Percentiles rank a stretch among this genome's conserved stretches.
Evolutionary conservation across 305 asterid species (phyloP).

Genomic region (Fraxinus greggii): DNA sequence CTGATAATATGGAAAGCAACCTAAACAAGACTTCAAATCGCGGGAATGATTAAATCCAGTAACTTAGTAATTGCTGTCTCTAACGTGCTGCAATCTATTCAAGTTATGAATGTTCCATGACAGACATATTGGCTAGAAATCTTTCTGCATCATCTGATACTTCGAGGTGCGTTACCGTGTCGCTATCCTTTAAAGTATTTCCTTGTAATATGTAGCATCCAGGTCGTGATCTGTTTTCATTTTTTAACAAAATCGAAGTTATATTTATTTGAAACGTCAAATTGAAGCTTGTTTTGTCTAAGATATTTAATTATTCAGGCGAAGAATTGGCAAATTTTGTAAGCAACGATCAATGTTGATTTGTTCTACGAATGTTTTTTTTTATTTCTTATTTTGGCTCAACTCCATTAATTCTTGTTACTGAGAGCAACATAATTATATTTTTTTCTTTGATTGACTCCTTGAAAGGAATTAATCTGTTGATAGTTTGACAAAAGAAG

Average conservation of each 20-base stretch:
- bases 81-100: conserved; percentile 91
- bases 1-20: conserved; percentile 94
- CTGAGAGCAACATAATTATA: conserved; percentile 13
- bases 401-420: neutral
- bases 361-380: neutral
- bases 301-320: neutral
- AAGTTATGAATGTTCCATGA: conserved; percentile 94
- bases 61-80: conserved; percentile 93
- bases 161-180: neutral
- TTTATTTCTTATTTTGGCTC: neutral
- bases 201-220: conserved; percentile 20
- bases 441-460: conserved; percentile 16
- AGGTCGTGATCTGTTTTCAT: conserved; percentile 9
- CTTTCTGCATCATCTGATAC: neutral
- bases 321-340: conserved; percentile 12
- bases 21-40: conserved; percentile 89
- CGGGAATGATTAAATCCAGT: conserved; percentile 90
- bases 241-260: conserved; percentile 2
- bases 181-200: neutral
- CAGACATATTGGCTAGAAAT: conserved; percentile 3
- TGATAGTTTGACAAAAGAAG: conserved; percentile 31
- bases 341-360: conserved; percentile 8
- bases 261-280: conserved; percentile 20
- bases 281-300: conserved; percentile 21
- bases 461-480: conserved; percentile 22